These are phyloP conservation scores for Blumeria graminis DNA, from an alignment of 2,329 filamentous ascomycete genomes.

Conservation along the genomic window DNA sequence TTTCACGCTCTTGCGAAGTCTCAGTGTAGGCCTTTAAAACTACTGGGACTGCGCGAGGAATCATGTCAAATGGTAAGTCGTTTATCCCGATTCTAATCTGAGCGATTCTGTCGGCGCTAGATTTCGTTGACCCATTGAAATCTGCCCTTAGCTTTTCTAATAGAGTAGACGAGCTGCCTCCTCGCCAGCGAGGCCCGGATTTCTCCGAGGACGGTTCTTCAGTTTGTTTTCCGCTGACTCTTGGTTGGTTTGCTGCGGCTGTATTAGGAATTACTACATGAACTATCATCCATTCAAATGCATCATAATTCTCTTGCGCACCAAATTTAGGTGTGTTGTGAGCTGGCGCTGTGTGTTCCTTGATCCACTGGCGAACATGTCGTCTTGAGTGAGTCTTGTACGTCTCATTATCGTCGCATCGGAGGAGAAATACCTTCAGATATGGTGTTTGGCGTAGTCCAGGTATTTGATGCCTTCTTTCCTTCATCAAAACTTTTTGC, in stretches of 20 bases:
- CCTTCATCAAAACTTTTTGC: slow-evolving; percentile 18
- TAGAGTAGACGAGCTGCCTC: slow-evolving; percentile 54
- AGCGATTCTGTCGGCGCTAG: slow-evolving; percentile 49
- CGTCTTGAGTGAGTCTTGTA: slow-evolving; percentile 66
- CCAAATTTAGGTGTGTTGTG: slow-evolving; percentile 28
- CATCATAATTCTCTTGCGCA: slow-evolving; percentile 79
- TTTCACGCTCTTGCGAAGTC: slow-evolving; percentile 51
- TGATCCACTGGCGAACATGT: slow-evolving; percentile 77
- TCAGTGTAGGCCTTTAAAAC: slow-evolving; percentile 42
- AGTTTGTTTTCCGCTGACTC: slow-evolving; percentile 28
- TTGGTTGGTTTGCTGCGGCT: slow-evolving; percentile 52
- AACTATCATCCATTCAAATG: slow-evolving; percentile 83
- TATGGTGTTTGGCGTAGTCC: slow-evolving; percentile 84
- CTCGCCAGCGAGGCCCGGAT: slow-evolving; percentile 48
- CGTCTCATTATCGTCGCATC: slow-evolving; percentile 85
- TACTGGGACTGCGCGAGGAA: slow-evolving; percentile 37
- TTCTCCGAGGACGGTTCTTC: slow-evolving; percentile 38
- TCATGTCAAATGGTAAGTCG: slow-evolving; percentile 38
- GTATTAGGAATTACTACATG: slow-evolving; percentile 84
- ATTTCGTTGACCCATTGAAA: slow-evolving; percentile 58
- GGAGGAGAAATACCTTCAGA: slow-evolving; percentile 66
- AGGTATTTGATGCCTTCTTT: slow-evolving; percentile 78
- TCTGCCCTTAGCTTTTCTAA: slow-evolving; percentile 77
- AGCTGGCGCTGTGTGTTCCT: slow-evolving; percentile 40
- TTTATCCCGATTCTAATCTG: slow-evolving; percentile 62